Base-by-base conservation (phyloP, 2,329 filamentous ascomycete species). In the Zymoseptoria crescenta region DNA sequence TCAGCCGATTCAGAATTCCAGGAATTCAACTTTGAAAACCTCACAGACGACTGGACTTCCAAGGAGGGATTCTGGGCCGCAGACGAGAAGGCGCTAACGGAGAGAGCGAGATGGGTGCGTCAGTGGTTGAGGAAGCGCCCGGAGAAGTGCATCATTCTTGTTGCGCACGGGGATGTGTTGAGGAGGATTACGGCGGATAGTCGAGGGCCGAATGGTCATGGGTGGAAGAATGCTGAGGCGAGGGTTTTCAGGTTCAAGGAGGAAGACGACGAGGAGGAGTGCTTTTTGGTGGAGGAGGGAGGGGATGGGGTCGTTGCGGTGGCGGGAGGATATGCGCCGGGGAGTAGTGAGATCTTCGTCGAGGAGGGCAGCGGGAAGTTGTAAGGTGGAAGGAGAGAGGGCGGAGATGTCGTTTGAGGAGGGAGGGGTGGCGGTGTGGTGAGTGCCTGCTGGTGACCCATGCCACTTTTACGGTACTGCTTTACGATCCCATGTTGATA, bases 91-190 rank as follows among this genome's bases (percentile, higher is more conserved):
- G 50, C 58, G 3, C 60, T 70, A 4, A 56, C 61, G 8, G 62
- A 67, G 48, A 65, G 70, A 5, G 70, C 69, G 10, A 58, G 59
- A 49, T 70, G 68, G 69, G 66, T 72, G 5, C 55, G 70, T 19
- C 66, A 67, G 51, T 71, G 62, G 61, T 55, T 72, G 55, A 61
- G 65, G n/a, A 64, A 69, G 24, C 54, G 68, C n/a, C 68, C 69
- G 1, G 69, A 72, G 61, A 56, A 68, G 59, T 66, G 62, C 16
- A 72, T 72, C 28, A 69, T 72, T 28, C 59, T 72, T n/a, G 70
- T 72, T 3, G 69, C 67, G 1, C 70, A 72, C 59, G 70, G 70
- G 13, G 70, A 72, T 59, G 66, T 72, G 8, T 58, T 71, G 50
- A 61, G 70, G 19, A 55, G 62, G n/a, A 67, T 72, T 35, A 70